Evolutionary conservation across 164 flowering plant species (phyloP), one percentile per base, ranked within the genome.

Genomic region (Tetrastigma voinierianum): DNA sequence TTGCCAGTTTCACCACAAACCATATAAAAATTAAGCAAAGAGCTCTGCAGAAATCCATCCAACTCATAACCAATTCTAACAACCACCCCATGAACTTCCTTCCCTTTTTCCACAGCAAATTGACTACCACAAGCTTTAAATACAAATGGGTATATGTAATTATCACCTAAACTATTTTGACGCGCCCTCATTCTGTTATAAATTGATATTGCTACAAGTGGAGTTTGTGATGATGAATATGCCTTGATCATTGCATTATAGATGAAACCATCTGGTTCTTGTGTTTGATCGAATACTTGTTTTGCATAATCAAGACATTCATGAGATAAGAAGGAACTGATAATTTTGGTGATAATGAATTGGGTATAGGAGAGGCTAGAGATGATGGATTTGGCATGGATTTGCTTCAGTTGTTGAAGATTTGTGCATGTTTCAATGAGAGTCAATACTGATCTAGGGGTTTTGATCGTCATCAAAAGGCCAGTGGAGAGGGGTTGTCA

Each of bases 41-140:
- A 67, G 60, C 70, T 59, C 19, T 40, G 63, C 20, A 67, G 18
- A 52, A 67, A 67, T 19, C 51, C 44, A 67, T 67, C 70, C 24
- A 14, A 66, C 15, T 56, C 46, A 46, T 56, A 66, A 51, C 69
- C 62, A 57, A 21, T 46, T 46, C 69, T 57, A 20, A 66, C 46
- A 21, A 66, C 12, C 47, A 48, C 9, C 53, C 69, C 69, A 66
- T 66, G 69, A 55, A 57, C 57, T 51, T 66, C 69, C 25, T 53
- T 57, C 14, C 69, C 69, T 66, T 66, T 66, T 2, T 57, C 55
- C 7, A 1, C 4, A 0, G 62, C 46, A n/a, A 5, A 24, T 20
- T 56, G 21, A 46, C 46, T 66, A 46, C 62, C 69, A n/a, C 69
- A 67, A 58, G 69, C 69, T n/a, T 45, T 67, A 21, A 67, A 67